Percentiles rank a stretch among this genome's conserved stretches.
Conservation (phyloP, 108 stramenopile species). For the Skeletonema grethae region DNA sequence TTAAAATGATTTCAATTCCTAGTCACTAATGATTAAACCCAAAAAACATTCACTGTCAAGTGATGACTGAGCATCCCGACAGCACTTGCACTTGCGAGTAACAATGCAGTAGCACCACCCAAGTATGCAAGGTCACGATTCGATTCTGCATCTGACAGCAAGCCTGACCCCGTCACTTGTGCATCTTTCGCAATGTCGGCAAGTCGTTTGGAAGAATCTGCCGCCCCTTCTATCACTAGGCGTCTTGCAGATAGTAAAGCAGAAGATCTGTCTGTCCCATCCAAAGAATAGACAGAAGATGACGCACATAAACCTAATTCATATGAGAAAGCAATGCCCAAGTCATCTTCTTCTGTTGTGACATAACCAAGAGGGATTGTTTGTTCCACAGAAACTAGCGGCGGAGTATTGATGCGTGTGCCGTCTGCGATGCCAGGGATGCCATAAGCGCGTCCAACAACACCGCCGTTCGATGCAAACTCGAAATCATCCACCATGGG, state of each 20-base stretch:
- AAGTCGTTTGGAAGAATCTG: conserved; percentile 10
- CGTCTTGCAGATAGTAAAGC: conserved; percentile 13
- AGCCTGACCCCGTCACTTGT: conserved; percentile 10
- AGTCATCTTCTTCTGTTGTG: conserved; percentile 49
- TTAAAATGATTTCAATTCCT: not conserved
- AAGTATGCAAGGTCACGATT: conserved; percentile 48
- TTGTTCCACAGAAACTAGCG: conserved; percentile 48
- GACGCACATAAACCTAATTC: conserved; percentile 63
- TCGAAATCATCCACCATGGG: conserved; percentile 80
- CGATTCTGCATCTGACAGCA: conserved; percentile 34
- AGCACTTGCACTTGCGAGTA: conserved; percentile 71
- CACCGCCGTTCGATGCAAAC: conserved; percentile 66
- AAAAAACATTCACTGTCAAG: conserved; percentile 90
- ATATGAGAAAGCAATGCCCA: conserved; percentile 45
- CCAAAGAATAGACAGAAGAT: conserved; percentile 26
- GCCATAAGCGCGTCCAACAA: conserved; percentile 67
- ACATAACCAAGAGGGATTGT: conserved; percentile 77
- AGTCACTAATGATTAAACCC: conserved; percentile 57
- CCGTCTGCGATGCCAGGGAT: conserved; percentile 77
- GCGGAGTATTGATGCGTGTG: conserved; percentile 63
- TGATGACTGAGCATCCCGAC: conserved; percentile 81
- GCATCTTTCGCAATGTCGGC: conserved; percentile 19
- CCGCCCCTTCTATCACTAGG: not conserved
- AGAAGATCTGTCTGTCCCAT: conserved; percentile 28
- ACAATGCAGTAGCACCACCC: conserved; percentile 65